These are phyloP conservation scores for Basipetospora chlamydospora DNA, from an alignment of 2,329 filamentous ascomycete genomes.

Conservation along the genomic window DNA sequence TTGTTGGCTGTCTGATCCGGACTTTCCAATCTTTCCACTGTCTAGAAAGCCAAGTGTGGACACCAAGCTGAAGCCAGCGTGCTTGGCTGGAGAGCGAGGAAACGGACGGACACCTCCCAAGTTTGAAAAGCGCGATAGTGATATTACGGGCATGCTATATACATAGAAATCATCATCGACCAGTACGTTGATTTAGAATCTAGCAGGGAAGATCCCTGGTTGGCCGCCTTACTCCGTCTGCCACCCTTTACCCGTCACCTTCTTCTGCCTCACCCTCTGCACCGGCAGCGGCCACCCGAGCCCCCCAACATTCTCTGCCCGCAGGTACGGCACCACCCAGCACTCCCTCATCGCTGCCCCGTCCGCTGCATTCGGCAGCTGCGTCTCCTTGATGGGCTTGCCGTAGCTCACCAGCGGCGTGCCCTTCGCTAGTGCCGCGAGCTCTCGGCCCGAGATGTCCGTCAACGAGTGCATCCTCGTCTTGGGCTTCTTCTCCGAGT, in stretches of 20 bases:
- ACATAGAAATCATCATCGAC: too few relatives aligned
- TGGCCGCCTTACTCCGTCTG: constrained; percentile 12
- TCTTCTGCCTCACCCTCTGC: constrained; percentile 71
- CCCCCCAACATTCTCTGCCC: constrained; percentile 50
- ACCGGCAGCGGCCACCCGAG: constrained; percentile 75
- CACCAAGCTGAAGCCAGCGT: too few relatives aligned
- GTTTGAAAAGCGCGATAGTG: too few relatives aligned
- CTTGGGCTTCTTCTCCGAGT: constrained; percentile 42
- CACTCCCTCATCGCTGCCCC: constrained; percentile 47
- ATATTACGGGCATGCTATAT: too few relatives aligned
- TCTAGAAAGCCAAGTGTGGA: too few relatives aligned
- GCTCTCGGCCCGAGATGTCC: constrained; percentile 58
- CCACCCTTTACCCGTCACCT: constrained; percentile 60
- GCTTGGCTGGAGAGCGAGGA: too few relatives aligned
- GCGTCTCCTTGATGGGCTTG: constrained; percentile 79
- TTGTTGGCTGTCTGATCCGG: too few relatives aligned
- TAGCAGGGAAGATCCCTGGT: too few relatives aligned
- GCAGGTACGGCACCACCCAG: constrained; percentile 67
- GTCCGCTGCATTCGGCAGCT: constrained; percentile 12
- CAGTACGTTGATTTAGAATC: too few relatives aligned
- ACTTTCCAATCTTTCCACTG: too few relatives aligned
- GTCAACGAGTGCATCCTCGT: constrained; percentile 83
- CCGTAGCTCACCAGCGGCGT: constrained; percentile 74
- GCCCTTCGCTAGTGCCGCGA: constrained; percentile 66
- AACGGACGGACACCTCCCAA: too few relatives aligned